Percentiles rank a stretch among this genome's conserved stretches.
Evolutionary conservation across 2,329 filamentous ascomycete genomes (phyloP).

Genomic region (Colletotrichum sp.): DNA sequence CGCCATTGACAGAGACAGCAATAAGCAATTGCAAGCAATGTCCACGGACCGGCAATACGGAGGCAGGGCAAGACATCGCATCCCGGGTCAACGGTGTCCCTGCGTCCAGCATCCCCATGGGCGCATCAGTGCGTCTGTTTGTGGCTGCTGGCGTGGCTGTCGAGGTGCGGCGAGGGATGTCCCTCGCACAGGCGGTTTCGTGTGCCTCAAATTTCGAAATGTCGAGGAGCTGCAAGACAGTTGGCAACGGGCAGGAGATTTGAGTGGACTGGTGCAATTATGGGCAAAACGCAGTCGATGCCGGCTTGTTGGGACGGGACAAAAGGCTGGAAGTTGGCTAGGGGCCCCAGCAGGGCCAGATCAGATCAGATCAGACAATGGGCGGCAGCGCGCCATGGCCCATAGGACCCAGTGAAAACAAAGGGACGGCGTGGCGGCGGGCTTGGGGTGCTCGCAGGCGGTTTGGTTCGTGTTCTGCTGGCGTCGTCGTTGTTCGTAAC

Average conservation of each 20-base stretch:
- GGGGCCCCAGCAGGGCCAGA: not conserved
- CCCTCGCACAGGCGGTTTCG: slow-evolving; percentile 6
- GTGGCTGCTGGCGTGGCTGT: slow-evolving; percentile 6
- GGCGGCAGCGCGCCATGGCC: not conserved
- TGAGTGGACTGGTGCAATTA: slow-evolving; percentile 4
- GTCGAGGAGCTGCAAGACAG: not conserved
- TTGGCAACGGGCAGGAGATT: not conserved
- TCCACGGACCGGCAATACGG: not conserved
- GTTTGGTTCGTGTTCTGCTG: not conserved
- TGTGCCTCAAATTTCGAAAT: not conserved
- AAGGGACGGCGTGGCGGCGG: not conserved
- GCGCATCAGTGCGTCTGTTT: slow-evolving; percentile 12
- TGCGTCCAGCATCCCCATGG: not conserved
- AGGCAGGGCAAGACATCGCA: not conserved
- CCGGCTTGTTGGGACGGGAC: not conserved
- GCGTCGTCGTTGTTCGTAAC: not conserved
- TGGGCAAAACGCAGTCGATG: not conserved
- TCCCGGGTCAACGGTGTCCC: not conserved
- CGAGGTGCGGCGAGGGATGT: not conserved
- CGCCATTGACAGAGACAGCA: not conserved
- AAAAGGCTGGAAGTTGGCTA: not conserved
- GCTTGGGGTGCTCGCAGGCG: not conserved
- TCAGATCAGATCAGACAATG: not conserved
- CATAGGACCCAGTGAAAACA: not conserved
- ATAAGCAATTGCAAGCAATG: not conserved